Conservation (phyloP, 1,284 basidiomycete species). For the Amylostereum areolatum region DNA sequence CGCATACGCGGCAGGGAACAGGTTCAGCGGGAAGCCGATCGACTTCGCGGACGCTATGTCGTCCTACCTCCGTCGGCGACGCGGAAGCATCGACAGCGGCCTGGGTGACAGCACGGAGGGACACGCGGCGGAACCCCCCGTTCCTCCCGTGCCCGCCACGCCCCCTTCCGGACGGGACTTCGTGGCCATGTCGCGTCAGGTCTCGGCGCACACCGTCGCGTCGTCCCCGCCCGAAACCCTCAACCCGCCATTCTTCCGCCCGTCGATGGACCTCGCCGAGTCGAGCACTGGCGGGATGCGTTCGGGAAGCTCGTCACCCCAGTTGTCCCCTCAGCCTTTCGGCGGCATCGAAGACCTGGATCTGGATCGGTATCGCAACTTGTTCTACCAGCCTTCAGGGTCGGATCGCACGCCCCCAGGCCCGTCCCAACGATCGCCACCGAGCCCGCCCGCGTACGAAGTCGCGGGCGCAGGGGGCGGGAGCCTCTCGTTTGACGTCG, state of each 20-base stretch:
- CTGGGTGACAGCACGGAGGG: slow-evolving; percentile 38
- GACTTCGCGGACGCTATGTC: slow-evolving; percentile 25
- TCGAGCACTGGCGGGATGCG: slow-evolving; percentile 24
- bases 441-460: too few species aligned
- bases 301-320: slow-evolving; percentile 34
- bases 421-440: slow-evolving; percentile 6
- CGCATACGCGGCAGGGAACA: slow-evolving; percentile 9
- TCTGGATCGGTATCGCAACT: slow-evolving; percentile 60
- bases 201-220: slow-evolving; percentile 19
- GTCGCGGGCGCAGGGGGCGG: too few species aligned
- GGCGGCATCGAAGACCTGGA: slow-evolving; percentile 57
- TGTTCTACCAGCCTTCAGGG: slow-evolving; percentile 52
- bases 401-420: slow-evolving; percentile 7
- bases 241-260: slow-evolving; percentile 13
- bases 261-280: slow-evolving; percentile 3
- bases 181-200: not conserved
- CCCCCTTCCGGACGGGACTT: slow-evolving; percentile 4
- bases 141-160: slow-evolving; percentile 10
- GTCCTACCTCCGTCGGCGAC: slow-evolving; percentile 19
- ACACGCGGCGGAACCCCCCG: slow-evolving; percentile 11
- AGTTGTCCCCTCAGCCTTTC: slow-evolving; percentile 29
- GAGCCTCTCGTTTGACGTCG: too few species aligned
- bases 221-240: slow-evolving; percentile 21
- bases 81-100: slow-evolving; percentile 39
- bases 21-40: slow-evolving; percentile 15